Base-by-base conservation (phyloP, 768 basidiomycete species). In the Leccinum sublutescens region DNA sequence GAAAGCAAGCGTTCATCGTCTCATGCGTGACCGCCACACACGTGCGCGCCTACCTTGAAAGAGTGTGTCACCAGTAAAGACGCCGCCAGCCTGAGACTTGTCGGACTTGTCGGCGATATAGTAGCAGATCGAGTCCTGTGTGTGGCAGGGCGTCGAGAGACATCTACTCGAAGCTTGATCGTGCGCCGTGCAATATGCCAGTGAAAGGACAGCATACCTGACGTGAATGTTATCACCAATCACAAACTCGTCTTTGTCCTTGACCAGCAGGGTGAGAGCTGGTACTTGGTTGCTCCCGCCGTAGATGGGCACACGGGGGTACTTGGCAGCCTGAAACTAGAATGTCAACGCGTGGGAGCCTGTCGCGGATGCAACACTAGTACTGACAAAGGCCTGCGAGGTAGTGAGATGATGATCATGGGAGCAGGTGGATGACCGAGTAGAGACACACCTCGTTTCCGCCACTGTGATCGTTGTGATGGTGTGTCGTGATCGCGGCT, bases 51-150 rank as follows among this genome's bases (percentile, higher is more conserved):
- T 61, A 60, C 78, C 81, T 58, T 78, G 73, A 78, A 97, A 96
- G 55, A 97, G 85, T 1, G 94, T 97, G 70, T 97, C 94, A 15
- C 96, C 96, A 0, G 96, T 97, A 75, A 98, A 96, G 38, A 98
- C 92, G 15, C 80, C 88, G 19, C 89, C 88, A 0, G 88, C 78
- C 60, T 85, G 85, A 10, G 68, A 66, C 25, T 72, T 70, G 51
- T 77, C 66, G 25, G 82, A 74, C 23, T 70, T 63, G 21, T 78
- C 72, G 33, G 88, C 92, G 56, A 86, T 82, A 71, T 89, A 82
- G 78, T 86, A 98, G 78, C 91, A 97, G 66, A 96, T 95, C 15
- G 95, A 97, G 75, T 98, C 96, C 70, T 91, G 91, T 3, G 96
- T 98, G 73, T 98, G 96, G 75, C 94, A 95, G 1, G 94, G 92